Base-by-base conservation (phyloP, 768 basidiomycete species). In the Termitomyces sp. region DNA sequence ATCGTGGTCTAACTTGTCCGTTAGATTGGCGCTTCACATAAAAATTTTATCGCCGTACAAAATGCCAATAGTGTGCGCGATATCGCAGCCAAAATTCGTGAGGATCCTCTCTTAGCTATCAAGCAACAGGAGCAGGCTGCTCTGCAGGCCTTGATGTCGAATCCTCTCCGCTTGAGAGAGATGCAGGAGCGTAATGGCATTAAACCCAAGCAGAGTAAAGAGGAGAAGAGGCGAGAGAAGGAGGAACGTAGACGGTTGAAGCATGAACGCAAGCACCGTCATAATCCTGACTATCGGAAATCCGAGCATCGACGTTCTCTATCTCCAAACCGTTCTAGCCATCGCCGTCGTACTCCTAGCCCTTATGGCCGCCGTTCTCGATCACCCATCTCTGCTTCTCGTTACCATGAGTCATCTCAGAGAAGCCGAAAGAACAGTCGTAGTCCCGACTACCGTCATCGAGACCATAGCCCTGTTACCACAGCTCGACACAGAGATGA, bases 121-220 rank as follows among this genome's bases (percentile, higher is more conserved):
- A 98, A 98, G 73, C 91, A 95, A 69, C 96, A 98, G 67, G 96
- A 99, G 72, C 95, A 97, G 68, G 89, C 91, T 8, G 91, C 94
- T 7, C 89, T 94, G 64, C 86, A 97, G 63, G 84, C 92, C 2
- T 76, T 97, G 39, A 80, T 92, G 76, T 84, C 88, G 48, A 95
- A 95, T 65, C 93, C 93, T 32, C 82, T 93, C 33, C 91, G 91
- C 24, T 75, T 95, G 46, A 84, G 87, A 56, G 87, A 92, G 69
- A 74, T 95, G 78, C 87, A 91, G 70, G 85, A 89, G 69, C 80
- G 86, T 39, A 86, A 87, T 54, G 92, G 92, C n/a, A 84, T 93
- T 50, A 88, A 88, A 66, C 79, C 85, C 5, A 89, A 91, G 76
- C 88, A 88, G 68, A 86, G 86, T 58, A 88, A 89, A 69, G 85